Evolutionary conservation across 2,329 filamentous ascomycete species (phyloP).

Genomic region (Ascochyta pisi): DNA sequence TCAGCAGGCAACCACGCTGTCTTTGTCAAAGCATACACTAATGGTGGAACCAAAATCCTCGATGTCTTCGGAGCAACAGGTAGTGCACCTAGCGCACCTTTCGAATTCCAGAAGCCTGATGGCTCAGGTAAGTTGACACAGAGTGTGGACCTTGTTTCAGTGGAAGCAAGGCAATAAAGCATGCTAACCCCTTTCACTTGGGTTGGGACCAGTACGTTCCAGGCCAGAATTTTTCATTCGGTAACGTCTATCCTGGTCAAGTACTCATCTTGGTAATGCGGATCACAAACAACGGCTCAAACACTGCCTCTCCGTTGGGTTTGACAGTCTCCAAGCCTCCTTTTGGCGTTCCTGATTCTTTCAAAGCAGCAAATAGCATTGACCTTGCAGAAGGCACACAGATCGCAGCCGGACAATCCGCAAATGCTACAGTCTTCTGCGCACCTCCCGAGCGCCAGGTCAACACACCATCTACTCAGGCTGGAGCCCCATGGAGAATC

Average conservation of each 20-base stretch:
- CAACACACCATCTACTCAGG: constrained; percentile 61
- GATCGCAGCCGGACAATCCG: constrained; percentile 58
- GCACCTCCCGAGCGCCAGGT: constrained; percentile 64
- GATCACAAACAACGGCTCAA: constrained; percentile 59
- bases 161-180: no score
- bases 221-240: constrained; percentile 61
- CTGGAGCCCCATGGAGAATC: constrained; percentile 61
- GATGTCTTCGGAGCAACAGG: constrained; percentile 60
- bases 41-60: constrained; percentile 60
- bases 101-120: constrained; percentile 64
- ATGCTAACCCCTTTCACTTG: no score
- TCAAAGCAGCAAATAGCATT: constrained; percentile 62
- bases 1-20: constrained; percentile 57
- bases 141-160: no score
- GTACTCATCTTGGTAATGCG: constrained; percentile 59
- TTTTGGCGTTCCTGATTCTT: constrained; percentile 61
- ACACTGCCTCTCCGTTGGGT: constrained; percentile 7
- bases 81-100: constrained; percentile 56
- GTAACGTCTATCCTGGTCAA: constrained; percentile 61
- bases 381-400: constrained; percentile 65
- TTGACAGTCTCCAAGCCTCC: constrained; percentile 68
- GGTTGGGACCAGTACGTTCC: constrained; percentile 54
- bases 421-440: constrained; percentile 62
- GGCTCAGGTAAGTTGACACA: constrained; percentile 34
- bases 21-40: constrained; percentile 57